phyloP scores from a whole-genome alignment of 2,329 filamentous ascomycete genomes.

The Colletotrichum chrysophilum region DNA sequence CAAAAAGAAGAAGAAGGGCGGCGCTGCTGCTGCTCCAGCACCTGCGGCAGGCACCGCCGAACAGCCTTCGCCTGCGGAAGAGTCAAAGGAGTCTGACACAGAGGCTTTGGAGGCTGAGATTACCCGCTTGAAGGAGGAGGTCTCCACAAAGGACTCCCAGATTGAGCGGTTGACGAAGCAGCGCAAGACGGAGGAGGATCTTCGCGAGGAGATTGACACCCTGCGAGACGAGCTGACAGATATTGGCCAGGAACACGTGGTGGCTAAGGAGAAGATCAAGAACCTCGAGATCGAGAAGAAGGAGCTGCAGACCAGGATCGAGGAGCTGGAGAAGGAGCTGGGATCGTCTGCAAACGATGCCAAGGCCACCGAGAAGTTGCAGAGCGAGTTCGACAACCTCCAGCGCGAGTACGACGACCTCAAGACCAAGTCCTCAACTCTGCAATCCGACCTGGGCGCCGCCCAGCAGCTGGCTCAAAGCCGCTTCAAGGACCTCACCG shows the following conservation, averaged over 20 bases:
- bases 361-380: conserved; percentile 58
- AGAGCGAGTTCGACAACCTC: conserved; percentile 62
- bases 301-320: conserved; percentile 67
- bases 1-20: conserved; percentile 85
- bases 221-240: conserved; percentile 80
- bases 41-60: conserved; percentile 40
- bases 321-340: conserved; percentile 75
- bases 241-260: conserved; percentile 84
- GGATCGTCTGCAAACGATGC: conserved; percentile 38
- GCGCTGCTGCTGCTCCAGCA: conserved; percentile 41
- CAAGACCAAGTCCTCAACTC: conserved; percentile 68
- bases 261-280: conserved; percentile 79
- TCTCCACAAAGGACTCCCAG: conserved; percentile 71
- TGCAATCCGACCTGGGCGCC: conserved; percentile 85
- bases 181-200: conserved; percentile 76
- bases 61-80: conserved; percentile 28
- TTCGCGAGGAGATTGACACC: conserved; percentile 85
- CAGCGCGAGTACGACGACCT: conserved; percentile 68
- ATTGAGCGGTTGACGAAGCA: conserved; percentile 75
- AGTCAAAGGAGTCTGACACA: conserved; percentile 30
- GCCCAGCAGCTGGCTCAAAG: conserved; percentile 86
- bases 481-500: conserved; percentile 86
- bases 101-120: conserved; percentile 55
- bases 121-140: conserved; percentile 53
- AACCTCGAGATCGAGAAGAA: conserved; percentile 72